Conservation (phyloP, 2,329 filamentous ascomycete genomes). For the Ophiobolus disseminans region DNA sequence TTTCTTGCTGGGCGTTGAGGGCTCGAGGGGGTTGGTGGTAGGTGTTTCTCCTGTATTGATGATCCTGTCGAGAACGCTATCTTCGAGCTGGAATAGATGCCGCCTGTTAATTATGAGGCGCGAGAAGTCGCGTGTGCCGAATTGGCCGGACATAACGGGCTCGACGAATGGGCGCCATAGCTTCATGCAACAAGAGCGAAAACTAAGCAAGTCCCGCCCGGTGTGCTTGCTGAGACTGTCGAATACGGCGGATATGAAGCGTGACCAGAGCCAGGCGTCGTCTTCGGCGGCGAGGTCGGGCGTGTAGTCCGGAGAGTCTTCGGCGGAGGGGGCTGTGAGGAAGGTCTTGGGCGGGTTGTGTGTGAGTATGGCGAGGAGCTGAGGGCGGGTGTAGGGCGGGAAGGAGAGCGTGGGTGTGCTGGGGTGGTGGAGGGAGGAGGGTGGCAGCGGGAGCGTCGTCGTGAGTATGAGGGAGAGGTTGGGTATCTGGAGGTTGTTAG, state of each 20-base stretch:
- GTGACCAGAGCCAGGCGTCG: conserved; percentile 75
- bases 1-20: conserved; percentile 21
- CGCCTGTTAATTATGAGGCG: conserved; percentile 77
- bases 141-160: conserved; percentile 77
- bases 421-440: conserved; percentile 69
- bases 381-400: conserved; percentile 79
- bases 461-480: conserved; percentile 79
- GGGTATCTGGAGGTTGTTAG: conserved; percentile 67
- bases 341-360: conserved; percentile 56
- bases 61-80: conserved; percentile 71
- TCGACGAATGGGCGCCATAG: conserved; percentile 87
- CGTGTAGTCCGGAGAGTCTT: conserved; percentile 56
- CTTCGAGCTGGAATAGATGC: conserved; percentile 74
- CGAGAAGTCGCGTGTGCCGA: conserved; percentile 80
- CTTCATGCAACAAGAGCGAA: conserved; percentile 71
- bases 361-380: conserved; percentile 79
- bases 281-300: conserved; percentile 59
- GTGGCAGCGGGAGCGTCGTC: conserved; percentile 72
- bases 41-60: conserved; percentile 16
- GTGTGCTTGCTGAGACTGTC: conserved; percentile 84
- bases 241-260: conserved; percentile 84
- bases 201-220: conserved; percentile 77
- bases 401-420: conserved; percentile 82
- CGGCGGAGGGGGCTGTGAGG: conserved; percentile 39
- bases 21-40: conserved; percentile 3